Evolutionary conservation across 306 rosid genomes (phyloP).

Genomic region (Gastrolobium bilobum): DNA sequence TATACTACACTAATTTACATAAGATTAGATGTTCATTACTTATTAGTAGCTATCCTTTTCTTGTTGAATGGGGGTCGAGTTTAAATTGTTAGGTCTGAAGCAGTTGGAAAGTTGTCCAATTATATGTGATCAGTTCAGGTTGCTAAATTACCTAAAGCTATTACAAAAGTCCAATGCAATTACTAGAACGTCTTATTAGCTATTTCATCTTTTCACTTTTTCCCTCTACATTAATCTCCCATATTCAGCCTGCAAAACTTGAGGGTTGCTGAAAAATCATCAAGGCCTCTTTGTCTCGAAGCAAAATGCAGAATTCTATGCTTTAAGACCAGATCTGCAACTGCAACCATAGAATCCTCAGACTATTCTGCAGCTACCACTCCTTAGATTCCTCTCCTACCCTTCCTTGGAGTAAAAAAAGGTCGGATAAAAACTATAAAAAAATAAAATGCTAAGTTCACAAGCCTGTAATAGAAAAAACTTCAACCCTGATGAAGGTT

Average conservation of each 20-base stretch:
- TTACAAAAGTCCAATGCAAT: constrained; percentile 38
- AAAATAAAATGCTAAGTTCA: not conserved
- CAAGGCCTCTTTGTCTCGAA: not conserved
- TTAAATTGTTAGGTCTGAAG: constrained; percentile 43
- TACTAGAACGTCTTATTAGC: not conserved
- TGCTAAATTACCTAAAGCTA: constrained; percentile 33
- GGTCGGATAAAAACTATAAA: not conserved
- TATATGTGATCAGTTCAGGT: constrained; percentile 38
- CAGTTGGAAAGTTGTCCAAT: constrained; percentile 50
- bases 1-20: constrained; percentile 9
- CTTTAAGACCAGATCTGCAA: constrained; percentile 62
- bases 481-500: not conserved
- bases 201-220: constrained; percentile 34
- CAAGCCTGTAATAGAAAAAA: constrained; percentile 20
- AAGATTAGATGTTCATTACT: constrained; percentile 6
- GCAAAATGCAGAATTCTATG: constrained; percentile 35
- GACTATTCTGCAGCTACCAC: constrained; percentile 49
- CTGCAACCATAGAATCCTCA: constrained; percentile 50
- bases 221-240: constrained; percentile 12
- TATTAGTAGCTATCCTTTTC: constrained; percentile 12
- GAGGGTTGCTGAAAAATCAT: constrained; percentile 35
- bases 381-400: constrained; percentile 56
- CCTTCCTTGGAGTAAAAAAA: constrained; percentile 41
- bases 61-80: constrained; percentile 16
- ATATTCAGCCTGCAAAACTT: constrained; percentile 15